Evolutionary conservation across 345 rosid genomes (phyloP), one percentile per base, ranked within the genome.

Genomic region (Ricinus communis): DNA sequence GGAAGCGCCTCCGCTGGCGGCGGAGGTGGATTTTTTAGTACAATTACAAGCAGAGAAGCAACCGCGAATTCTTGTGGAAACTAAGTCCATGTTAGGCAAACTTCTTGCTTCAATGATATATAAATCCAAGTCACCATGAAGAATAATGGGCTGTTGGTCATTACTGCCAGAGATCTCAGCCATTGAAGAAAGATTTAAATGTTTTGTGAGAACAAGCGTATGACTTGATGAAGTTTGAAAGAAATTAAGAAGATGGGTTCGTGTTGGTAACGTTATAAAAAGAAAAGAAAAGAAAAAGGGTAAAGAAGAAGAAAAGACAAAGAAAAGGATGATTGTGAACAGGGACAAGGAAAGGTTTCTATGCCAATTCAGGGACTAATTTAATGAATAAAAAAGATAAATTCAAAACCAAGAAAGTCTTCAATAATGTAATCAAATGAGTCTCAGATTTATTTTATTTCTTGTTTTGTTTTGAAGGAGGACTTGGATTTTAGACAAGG

Each of bases 111-210:
- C 70, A 10, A 86, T 69, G 36, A 93, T 87, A 72, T 27, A 81
- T 61, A 93, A 66, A 71, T 91, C 93, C 13, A 93, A 81, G 85
- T 93, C 91, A 2, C 99, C 99, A 71, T 95, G 87, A 71, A 95
- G 85, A 69, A 76, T 83, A 65, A 63, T 54, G 28, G 45, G 53
- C 52, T 75, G 72, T 49, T 22, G 30, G 14, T 46, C 71, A 19
- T n/a, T 38, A 3, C 19, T 47, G 3, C 22, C 56, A 9, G 69
- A 57, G 58, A 24, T 53, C 33, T 58, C 72, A 3, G 72, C 78
- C 82, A 74, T 78, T 21, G 72, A 18, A 24, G 28, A n/a, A 40
- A 27, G 18, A 11, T 38, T 24, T 8, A 5, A 19, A 28, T 5
- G 5, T 24, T 38, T 38, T 9, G 43, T 45, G 4, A 46, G 40